Conservation (phyloP, 257 asterid genomes). For the Lycium ferocissimum region DNA sequence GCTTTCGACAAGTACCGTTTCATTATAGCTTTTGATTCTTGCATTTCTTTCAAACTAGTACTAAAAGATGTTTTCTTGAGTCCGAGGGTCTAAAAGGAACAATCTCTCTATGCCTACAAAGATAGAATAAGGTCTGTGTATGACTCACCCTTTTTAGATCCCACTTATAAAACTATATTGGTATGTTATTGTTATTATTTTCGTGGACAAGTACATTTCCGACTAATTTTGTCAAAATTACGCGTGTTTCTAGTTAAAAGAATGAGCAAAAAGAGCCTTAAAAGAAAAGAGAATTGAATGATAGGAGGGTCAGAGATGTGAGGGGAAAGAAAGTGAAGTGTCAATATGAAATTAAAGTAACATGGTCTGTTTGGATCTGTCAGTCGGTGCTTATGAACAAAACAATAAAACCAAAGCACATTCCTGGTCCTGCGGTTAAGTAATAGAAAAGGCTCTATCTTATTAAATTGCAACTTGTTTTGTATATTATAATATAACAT, state of each 20-base stretch:
- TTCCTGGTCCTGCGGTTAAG: conserved; percentile 46
- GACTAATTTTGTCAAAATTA: no score
- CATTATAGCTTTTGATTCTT: no score
- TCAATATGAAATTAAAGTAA: conserved; percentile 41
- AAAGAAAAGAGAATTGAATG: conserved; percentile 41
- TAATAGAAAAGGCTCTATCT: not conserved
- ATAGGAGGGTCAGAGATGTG: conserved; percentile 46
- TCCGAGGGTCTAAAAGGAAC: no score
- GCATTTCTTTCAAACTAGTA: no score
- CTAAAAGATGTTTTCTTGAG: no score
- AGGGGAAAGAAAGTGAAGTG: conserved; percentile 40
- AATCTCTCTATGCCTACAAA: no score
- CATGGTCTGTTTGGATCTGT: conserved; percentile 42
- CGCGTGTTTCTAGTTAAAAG: not conserved
- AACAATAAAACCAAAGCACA: conserved; percentile 28
- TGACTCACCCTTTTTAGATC: no score
- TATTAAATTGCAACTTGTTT: conserved; percentile 38
- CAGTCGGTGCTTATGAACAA: conserved; percentile 41
- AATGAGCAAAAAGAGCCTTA: not conserved
- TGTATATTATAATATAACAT: not conserved
- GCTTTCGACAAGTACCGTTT: no score
- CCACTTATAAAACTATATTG: no score
- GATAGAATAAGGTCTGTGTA: no score
- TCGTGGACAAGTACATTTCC: no score
- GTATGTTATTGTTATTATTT: no score